Conservation (phyloP, 31 red algal species). For the Endocladia muricata region DNA sequence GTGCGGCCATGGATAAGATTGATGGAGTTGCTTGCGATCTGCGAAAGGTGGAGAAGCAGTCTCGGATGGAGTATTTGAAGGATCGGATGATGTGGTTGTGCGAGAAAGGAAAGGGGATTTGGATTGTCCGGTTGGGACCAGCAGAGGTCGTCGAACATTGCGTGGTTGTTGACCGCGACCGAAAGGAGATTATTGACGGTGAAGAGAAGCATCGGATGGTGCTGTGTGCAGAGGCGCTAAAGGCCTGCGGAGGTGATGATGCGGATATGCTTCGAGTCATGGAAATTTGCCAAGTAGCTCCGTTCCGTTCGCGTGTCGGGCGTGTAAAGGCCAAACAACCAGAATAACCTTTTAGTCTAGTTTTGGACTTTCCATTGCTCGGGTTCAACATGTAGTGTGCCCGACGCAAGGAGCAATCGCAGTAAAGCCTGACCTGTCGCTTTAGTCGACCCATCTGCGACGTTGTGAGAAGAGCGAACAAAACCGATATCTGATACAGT, state of each 20-base stretch:
- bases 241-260: not conserved
- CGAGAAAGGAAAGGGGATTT: not conserved
- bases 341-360: not conserved
- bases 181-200: not conserved
- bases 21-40: no score
- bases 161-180: not conserved
- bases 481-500: not conserved
- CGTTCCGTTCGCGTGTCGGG: not conserved
- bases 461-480: not conserved
- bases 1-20: no score
- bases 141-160: not conserved
- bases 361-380: not conserved
- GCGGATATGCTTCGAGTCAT: not conserved
- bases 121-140: not conserved
- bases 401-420: not conserved
- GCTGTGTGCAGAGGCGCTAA: not conserved
- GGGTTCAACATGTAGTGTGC: not conserved
- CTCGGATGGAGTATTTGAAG: not conserved
- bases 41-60: no score
- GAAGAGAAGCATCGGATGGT: not conserved
- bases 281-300: not conserved
- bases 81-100: not conserved
- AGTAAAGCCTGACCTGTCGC: not conserved
- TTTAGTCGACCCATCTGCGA: not conserved
- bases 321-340: not conserved